These are phyloP conservation scores for Amphicarpaea edgeworthii DNA, from an alignment of 306 rosid genomes.

Conservation along the genomic window DNA sequence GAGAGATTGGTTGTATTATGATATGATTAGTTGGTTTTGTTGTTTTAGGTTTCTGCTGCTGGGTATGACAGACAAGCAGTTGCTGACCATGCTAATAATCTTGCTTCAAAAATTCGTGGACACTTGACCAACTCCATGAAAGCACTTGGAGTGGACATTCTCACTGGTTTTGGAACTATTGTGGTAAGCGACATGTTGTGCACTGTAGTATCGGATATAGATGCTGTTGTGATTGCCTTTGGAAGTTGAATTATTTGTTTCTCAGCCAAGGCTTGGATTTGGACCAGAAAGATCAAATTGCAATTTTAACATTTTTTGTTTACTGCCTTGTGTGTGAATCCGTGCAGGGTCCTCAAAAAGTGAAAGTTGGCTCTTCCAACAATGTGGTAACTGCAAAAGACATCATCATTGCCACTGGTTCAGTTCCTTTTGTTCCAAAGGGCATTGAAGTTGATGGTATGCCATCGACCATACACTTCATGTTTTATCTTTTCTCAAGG, in stretches of 20 bases:
- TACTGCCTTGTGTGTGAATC: slow-evolving; percentile 32
- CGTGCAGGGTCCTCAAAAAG: slow-evolving; percentile 78
- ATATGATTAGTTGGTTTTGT: background rate
- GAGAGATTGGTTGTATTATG: background rate
- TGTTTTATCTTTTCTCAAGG: slow-evolving; percentile 34
- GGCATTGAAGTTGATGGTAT: slow-evolving; percentile 93
- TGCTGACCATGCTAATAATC: slow-evolving; percentile 93
- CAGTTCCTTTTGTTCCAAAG: slow-evolving; percentile 90
- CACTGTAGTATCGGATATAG: background rate
- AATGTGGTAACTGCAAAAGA: slow-evolving; percentile 76
- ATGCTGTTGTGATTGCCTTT: background rate
- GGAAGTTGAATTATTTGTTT: background rate
- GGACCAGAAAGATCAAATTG: background rate
- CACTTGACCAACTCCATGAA: slow-evolving; percentile 81
- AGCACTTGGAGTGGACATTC: slow-evolving; percentile 85
- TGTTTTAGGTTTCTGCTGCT: slow-evolving; percentile 73
- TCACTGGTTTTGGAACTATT: slow-evolving; percentile 80
- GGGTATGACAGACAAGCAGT: slow-evolving; percentile 87
- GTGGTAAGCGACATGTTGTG: slow-evolving; percentile 56
- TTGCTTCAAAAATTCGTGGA: slow-evolving; percentile 78
- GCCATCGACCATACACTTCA: slow-evolving; percentile 1
- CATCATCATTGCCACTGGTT: slow-evolving; percentile 87
- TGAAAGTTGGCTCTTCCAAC: slow-evolving; percentile 73
- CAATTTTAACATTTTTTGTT: slow-evolving; percentile 3
- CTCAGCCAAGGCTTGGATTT: slow-evolving; percentile 20